Conservation (phyloP, 345 rosid genomes). For the Hibiscus trionum region DNA sequence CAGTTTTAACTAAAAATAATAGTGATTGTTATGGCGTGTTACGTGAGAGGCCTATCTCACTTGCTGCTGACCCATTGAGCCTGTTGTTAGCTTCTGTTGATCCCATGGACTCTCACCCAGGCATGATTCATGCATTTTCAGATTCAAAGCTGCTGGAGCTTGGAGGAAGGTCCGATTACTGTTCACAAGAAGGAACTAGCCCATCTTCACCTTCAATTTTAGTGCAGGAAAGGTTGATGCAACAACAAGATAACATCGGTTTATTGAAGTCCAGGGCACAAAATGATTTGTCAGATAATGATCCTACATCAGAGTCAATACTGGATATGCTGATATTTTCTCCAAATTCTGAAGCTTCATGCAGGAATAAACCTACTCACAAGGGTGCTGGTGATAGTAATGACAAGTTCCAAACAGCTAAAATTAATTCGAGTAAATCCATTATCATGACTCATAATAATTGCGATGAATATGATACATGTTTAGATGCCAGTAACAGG, state of each 20-base stretch:
- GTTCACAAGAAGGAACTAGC: constrained; percentile 49
- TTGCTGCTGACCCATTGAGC: constrained; percentile 22
- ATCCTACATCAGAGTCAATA: constrained; percentile 17
- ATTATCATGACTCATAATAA: constrained; percentile 6
- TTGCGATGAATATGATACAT: constrained; percentile 8
- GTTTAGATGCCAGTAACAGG: constrained; percentile 10
- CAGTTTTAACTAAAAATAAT: constrained; percentile 16
- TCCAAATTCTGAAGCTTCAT: constrained; percentile 13
- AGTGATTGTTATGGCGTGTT: constrained; percentile 19
- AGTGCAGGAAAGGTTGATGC: constrained; percentile 28
- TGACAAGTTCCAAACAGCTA: constrained; percentile 12
- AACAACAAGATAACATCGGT: constrained; percentile 23
- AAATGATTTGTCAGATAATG: constrained; percentile 25
- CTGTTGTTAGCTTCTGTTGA: constrained; percentile 35
- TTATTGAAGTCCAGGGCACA: constrained; percentile 24
- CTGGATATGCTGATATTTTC: constrained; percentile 18
- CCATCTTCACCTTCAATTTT: constrained; percentile 30
- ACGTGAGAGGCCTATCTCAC: constrained; percentile 22
- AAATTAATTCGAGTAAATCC: constrained; percentile 10
- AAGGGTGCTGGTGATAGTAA: constrained; percentile 15
- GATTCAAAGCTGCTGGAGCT: constrained; percentile 51
- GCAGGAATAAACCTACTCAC: constrained; percentile 20
- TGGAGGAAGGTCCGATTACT: constrained; percentile 36
- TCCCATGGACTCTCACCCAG: constrained; percentile 32
- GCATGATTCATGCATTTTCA: constrained; percentile 51